Base-by-base conservation (phyloP, 805 yeast species). In the Kuraishia floccosa region DNA sequence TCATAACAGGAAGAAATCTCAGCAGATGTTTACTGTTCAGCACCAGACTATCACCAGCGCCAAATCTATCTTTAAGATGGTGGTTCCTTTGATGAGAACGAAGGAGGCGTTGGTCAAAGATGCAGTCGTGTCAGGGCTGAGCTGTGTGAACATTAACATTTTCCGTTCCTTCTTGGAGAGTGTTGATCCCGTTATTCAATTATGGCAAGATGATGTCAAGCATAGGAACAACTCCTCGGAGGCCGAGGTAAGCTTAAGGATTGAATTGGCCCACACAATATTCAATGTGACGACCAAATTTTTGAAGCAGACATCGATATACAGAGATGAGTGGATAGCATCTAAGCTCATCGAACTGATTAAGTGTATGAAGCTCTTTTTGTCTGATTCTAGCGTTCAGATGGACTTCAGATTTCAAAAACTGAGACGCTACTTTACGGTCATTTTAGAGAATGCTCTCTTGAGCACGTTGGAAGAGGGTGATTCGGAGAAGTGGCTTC, bases 41-140 rank as follows among this genome's bases (percentile, higher is more conserved):
- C 94, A 83, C 42, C 94, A 86, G 47, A 80, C 84, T 30, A 87
- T 91, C 33, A 87, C 94, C 1, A 84, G 96, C 37, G 96, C 96
- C 0, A 77, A 79, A 36, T 78, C 94, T 0, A 76, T 91, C 2
- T 91, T 91, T 57, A 69, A 78, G 34, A 76, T 91, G 78, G 87
- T 85, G 0, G 60, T 85, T 24, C 96, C 96, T 0, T 58, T 91
- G 18, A 53, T 91, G 29, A 76, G 71, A 18, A 74, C 86, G 0
- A 72, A 75, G 2, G 84, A 82, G 36, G 63, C 68, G 3, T 61
- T 74, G 39, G 71, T 91, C 6, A 64, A 83, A 37, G 95, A 87
- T 39, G 91, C 96, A 0, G 75, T 87, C 11, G 85, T 86, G n/a
- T 60, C 79, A 2, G 97, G 97, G 0, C 54, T 93, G 32, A 79